phyloP scores from a whole-genome alignment of 1,284 basidiomycete genomes.

The Leucoagaricus sp. region DNA sequence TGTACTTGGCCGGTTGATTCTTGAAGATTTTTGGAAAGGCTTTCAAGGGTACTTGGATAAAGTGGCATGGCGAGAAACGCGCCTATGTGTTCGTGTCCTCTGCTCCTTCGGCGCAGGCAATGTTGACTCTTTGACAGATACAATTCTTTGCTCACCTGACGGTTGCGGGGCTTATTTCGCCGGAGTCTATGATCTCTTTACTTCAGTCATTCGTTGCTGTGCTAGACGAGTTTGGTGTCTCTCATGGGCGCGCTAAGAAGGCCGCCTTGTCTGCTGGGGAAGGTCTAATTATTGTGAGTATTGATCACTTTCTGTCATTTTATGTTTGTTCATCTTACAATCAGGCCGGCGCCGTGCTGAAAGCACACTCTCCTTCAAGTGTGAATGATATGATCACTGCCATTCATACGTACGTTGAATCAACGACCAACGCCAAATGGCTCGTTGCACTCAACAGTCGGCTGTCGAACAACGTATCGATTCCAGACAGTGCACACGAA shows the following conservation, averaged over 20 bases:
- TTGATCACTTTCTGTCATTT: not conserved
- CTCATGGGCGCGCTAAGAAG: slow-evolving; percentile 81
- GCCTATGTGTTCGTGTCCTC: slow-evolving; percentile 70
- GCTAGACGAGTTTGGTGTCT: slow-evolving; percentile 88
- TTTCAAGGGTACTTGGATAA: slow-evolving; percentile 87
- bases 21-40: slow-evolving; percentile 87
- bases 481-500: slow-evolving; percentile 58
- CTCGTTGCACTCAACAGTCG: slow-evolving; percentile 61
- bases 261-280: slow-evolving; percentile 88
- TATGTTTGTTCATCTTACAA: slow-evolving; percentile 11
- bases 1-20: slow-evolving; percentile 66
- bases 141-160: slow-evolving; percentile 90
- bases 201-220: slow-evolving; percentile 84
- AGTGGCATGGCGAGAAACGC: slow-evolving; percentile 84
- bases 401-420: slow-evolving; percentile 67
- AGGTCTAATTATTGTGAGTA: slow-evolving; percentile 77
- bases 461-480: slow-evolving; percentile 44
- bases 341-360: slow-evolving; percentile 63
- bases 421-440: slow-evolving; percentile 54
- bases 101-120: not conserved
- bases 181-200: slow-evolving; percentile 75
- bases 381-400: slow-evolving; percentile 65
- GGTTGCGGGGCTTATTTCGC: slow-evolving; percentile 71
- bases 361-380: slow-evolving; percentile 48
- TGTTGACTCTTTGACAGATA: slow-evolving; percentile 50